Percentiles rank a stretch among this genome's conserved stretches.
phyloP scores from a whole-genome alignment of 2,329 filamentous ascomycete genomes.

The Fusarium illudens region DNA sequence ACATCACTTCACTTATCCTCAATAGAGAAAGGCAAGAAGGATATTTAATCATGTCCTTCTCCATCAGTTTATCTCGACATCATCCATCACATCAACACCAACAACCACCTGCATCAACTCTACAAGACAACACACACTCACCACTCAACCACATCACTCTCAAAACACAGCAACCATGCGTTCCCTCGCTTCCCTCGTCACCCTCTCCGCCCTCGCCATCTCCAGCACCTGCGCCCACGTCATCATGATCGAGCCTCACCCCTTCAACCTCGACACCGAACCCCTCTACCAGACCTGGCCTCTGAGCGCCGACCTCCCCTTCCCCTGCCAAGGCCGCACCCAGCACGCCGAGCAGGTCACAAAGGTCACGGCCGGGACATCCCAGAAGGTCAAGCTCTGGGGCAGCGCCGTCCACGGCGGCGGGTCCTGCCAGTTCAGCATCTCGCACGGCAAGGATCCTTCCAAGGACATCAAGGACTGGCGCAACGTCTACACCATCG shows the following conservation, averaged over 20 bases:
- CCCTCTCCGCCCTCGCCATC: conserved; percentile 10
- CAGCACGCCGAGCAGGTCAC: conserved; percentile 36
- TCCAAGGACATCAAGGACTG: conserved; percentile 29
- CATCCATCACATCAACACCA: neutral
- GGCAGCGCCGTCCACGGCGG: conserved; percentile 42
- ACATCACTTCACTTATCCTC: neutral
- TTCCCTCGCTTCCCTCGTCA: neutral
- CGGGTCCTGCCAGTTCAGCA: conserved; percentile 41
- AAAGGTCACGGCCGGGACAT: conserved; percentile 33
- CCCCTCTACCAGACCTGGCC: conserved; percentile 36
- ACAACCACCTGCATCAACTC: neutral
- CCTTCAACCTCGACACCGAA: conserved; percentile 41
- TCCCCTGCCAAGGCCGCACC: conserved; percentile 37
- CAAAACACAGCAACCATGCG: neutral
- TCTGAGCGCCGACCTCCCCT: conserved; percentile 29
- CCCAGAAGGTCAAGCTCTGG: conserved; percentile 40
- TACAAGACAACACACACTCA: neutral
- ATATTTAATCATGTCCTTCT: neutral
- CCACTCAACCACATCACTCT: neutral
- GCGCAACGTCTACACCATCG: conserved; percentile 39
- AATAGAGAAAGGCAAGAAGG: neutral
- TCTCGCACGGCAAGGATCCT: conserved; percentile 35
- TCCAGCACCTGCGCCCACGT: conserved; percentile 21
- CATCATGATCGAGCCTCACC: conserved; percentile 43
- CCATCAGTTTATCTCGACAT: neutral